Percentiles rank a stretch among this genome's conserved stretches.
phyloP scores from a whole-genome alignment of 164 flowering plant species.

The Buxus sempervirens region DNA sequence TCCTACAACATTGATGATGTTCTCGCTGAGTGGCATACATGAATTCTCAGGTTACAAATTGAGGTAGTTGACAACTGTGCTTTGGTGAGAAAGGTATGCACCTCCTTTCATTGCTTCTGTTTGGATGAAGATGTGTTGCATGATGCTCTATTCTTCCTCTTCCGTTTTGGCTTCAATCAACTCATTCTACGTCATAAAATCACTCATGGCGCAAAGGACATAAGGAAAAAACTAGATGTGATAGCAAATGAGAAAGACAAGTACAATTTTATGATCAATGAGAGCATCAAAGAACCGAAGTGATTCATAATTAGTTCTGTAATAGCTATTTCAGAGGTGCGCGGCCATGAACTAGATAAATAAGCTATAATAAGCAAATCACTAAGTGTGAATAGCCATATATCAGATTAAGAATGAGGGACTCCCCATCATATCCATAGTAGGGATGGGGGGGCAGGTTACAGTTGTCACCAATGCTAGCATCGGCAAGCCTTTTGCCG shows the following conservation, averaged over 20 bases:
- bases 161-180: neutral
- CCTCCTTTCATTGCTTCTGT: neutral
- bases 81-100: no score
- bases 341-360: conserved; percentile 14
- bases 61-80: no score
- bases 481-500: no score
- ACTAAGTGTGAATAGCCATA: neutral
- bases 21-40: no score
- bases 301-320: neutral
- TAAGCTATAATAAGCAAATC: conserved; percentile 2
- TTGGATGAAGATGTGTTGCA: no score
- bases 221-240: conserved; percentile 7
- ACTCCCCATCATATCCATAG: no score
- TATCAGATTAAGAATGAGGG: no score
- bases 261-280: conserved; percentile 1
- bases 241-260: conserved; percentile 13
- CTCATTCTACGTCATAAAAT: conserved; percentile 11
- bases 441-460: no score
- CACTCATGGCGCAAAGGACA: conserved; percentile 7
- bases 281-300: neutral
- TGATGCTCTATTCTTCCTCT: no score
- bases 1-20: no score
- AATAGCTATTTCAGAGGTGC: conserved; percentile 3
- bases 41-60: no score
- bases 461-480: no score